Evolutionary conservation across 2,329 filamentous ascomycete species (phyloP).

Genomic region (Colletotrichum brevisporum): DNA sequence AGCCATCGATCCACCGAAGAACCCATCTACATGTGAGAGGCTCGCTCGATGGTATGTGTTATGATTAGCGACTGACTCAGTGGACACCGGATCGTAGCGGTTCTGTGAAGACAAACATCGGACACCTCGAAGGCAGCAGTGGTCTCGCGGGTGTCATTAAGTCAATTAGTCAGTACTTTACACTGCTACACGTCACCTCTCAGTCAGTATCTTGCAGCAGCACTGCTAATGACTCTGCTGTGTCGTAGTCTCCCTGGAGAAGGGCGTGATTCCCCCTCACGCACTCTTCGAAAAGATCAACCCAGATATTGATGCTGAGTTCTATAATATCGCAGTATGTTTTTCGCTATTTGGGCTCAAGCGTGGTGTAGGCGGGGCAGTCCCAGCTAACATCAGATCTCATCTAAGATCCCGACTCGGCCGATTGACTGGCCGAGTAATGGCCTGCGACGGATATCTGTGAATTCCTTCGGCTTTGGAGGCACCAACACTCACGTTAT

Average conservation of each 20-base stretch:
- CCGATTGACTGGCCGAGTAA: not conserved
- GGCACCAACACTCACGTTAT: slow-evolving; percentile 27
- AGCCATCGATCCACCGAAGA: slow-evolving; percentile 51
- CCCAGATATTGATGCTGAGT: slow-evolving; percentile 44
- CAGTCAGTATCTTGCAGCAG: no score
- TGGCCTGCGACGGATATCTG: slow-evolving; percentile 4
- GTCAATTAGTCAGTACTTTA: slow-evolving; percentile 17
- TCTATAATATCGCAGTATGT: slow-evolving; percentile 41
- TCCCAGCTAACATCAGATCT: not conserved
- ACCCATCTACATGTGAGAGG: slow-evolving; percentile 42
- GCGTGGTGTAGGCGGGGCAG: no score
- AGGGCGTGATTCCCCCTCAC: slow-evolving; percentile 47
- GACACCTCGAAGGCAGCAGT: slow-evolving; percentile 40
- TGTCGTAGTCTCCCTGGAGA: slow-evolving; percentile 44
- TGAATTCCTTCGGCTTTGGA: slow-evolving; percentile 26
- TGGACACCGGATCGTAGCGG: slow-evolving; percentile 19
- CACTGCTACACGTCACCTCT: not conserved
- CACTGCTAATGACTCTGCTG: not conserved
- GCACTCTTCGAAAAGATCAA: slow-evolving; percentile 47
- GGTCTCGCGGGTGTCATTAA: slow-evolving; percentile 40
- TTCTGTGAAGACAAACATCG: slow-evolving; percentile 41
- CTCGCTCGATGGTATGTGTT: not conserved
- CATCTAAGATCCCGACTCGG: slow-evolving; percentile 33
- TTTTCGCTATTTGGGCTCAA: not conserved
- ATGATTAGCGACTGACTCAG: not conserved